These are phyloP conservation scores for Hygrocybe punicea DNA, from an alignment of 768 basidiomycete species.

Conservation along the genomic window DNA sequence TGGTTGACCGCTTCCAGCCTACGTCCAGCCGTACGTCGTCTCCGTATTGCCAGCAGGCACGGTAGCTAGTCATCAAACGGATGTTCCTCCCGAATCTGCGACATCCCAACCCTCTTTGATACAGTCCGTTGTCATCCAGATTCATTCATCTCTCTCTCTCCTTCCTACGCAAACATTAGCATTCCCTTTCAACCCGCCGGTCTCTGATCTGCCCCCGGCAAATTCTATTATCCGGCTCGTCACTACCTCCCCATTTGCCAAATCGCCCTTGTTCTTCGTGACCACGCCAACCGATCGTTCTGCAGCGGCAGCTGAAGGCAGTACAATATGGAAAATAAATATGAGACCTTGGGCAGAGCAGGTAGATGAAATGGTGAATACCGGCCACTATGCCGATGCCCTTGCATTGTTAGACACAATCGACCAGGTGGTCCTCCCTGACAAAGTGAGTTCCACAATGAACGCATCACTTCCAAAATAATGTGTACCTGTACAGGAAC, in stretches of 20 bases:
- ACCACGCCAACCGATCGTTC: slow-evolving; percentile 74
- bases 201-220: slow-evolving; percentile 25
- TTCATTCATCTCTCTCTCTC: slow-evolving; percentile 68
- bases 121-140: slow-evolving; percentile 60
- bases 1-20: slow-evolving; percentile 42
- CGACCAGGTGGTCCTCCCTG: slow-evolving; percentile 54
- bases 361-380: slow-evolving; percentile 75
- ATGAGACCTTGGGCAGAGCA: slow-evolving; percentile 78
- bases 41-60: slow-evolving; percentile 70
- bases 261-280: slow-evolving; percentile 58
- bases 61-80: slow-evolving; percentile 34
- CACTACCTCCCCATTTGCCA: slow-evolving; percentile 49
- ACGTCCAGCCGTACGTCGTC: slow-evolving; percentile 74
- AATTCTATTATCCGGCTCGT: slow-evolving; percentile 62
- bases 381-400: slow-evolving; percentile 71
- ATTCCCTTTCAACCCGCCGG: slow-evolving; percentile 50
- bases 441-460: slow-evolving; percentile 51
- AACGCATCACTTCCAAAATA: background rate
- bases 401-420: slow-evolving; percentile 72
- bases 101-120: slow-evolving; percentile 39
- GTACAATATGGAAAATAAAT: slow-evolving; percentile 68
- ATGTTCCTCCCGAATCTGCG: slow-evolving; percentile 20
- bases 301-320: slow-evolving; percentile 64
- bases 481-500: slow-evolving; percentile 39
- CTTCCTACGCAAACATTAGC: slow-evolving; percentile 57